Base-by-base conservation (phyloP, 345 rosid genomes). In the Eutrema heterophyllum region DNA sequence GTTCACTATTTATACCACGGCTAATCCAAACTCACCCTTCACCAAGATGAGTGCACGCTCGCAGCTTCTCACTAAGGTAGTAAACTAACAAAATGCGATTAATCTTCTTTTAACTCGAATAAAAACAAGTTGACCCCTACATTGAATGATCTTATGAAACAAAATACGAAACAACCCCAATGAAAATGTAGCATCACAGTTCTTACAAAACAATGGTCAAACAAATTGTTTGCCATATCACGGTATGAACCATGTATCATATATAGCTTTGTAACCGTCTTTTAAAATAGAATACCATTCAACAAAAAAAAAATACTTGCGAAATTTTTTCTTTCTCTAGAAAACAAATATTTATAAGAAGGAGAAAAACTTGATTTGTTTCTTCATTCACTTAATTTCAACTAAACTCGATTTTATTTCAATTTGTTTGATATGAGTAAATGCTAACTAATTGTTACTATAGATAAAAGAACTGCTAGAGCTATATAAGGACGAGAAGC, bases 1-100 rank as follows among this genome's bases (percentile, higher is more conserved):
- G 93, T 78, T 85, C 57, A 83, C 94, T 7, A 84, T 92, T 54
- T 92, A 92, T 84, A 76, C 78, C 3, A 86, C 90, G 1, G 83
- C 80, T 1, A 79, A 92, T 66, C 84, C 85, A 27, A 74, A 70
- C 43, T 92, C 94, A 24, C 53, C 80, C 0, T 92, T 89, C 63
- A 84, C 96, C 1, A 88, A 83, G 66, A 7, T 79, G 73, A 88
- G 90, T 65, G 82, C 82, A 45, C 84, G 91, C 67, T 62, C 71
- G 0, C 98, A 92, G 71, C 84, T 92, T 24, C 43, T 75, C 73
- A 72, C 51, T 7, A 86, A 84, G 74, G 79, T 71, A 38, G 7
- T 36, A 21, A 48, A 14, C 12, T n/a, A n/a, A 9, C 14, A 24
- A 60, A n/a, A 54, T 6, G 18, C 4, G 11, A 30, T 54, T 0